Conservation (phyloP, 2,329 filamentous ascomycete genomes). For the Alternaria longipes region DNA sequence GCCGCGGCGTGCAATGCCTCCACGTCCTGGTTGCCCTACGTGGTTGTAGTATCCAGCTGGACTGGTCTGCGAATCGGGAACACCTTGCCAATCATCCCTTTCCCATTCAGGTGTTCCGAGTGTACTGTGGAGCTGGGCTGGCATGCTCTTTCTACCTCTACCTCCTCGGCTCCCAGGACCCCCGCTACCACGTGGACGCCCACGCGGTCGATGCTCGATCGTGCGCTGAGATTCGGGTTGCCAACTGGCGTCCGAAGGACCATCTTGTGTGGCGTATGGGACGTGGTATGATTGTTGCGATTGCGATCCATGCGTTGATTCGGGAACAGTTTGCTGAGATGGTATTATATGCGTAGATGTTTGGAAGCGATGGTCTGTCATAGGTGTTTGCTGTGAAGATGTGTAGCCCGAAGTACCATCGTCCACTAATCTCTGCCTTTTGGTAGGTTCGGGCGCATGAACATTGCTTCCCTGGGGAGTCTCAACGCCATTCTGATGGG, state of each 20-base stretch:
- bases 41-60: slow-evolving; percentile 51
- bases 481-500: slow-evolving; percentile 47
- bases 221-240: slow-evolving; percentile 44
- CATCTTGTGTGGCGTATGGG: slow-evolving; percentile 42
- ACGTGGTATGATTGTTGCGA: slow-evolving; percentile 34
- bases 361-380: slow-evolving; percentile 27
- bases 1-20: slow-evolving; percentile 46
- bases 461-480: slow-evolving; percentile 35
- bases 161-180: slow-evolving; percentile 51
- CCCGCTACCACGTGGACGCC: slow-evolving; percentile 52
- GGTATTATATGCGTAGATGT: slow-evolving; percentile 32
- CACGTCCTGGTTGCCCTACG: slow-evolving; percentile 34
- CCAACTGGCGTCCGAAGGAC: slow-evolving; percentile 44
- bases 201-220: slow-evolving; percentile 41
- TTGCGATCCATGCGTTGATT: slow-evolving; percentile 36
- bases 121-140: slow-evolving; percentile 32
- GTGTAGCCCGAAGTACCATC: slow-evolving; percentile 44
- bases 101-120: slow-evolving; percentile 55
- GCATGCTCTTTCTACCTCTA: slow-evolving; percentile 51
- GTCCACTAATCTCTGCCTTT: slow-evolving; percentile 56
- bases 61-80: slow-evolving; percentile 45
- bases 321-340: slow-evolving; percentile 43
- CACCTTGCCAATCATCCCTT: slow-evolving; percentile 47
- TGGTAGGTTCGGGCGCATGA: slow-evolving; percentile 53
- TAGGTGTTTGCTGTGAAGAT: slow-evolving; percentile 13